A percentile compares a stretch with the other conserved stretches of the same genome.
Conservation (phyloP, 2,329 filamentous ascomycete genomes). For the Curvularia verruculosa region DNA sequence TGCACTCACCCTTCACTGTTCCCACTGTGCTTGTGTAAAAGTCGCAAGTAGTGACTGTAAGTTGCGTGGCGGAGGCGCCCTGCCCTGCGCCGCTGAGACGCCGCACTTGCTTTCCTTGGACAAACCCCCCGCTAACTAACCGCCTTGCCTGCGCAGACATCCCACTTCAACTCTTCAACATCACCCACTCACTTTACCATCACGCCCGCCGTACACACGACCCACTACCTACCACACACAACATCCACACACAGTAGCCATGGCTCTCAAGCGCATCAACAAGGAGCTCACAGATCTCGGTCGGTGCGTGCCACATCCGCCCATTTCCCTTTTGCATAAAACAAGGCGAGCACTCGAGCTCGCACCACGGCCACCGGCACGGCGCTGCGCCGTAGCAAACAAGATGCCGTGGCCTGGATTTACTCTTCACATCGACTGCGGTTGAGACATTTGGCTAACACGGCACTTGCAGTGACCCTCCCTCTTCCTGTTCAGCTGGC, state of each 20-base stretch:
- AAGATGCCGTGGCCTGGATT: constrained; percentile 19
- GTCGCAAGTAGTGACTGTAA: constrained; percentile 27
- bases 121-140: constrained; percentile 38
- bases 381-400: constrained; percentile 39
- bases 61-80: constrained; percentile 31
- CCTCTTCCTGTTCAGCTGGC: constrained; percentile 97
- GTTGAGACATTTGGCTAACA: constrained; percentile 41
- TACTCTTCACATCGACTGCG: constrained; percentile 10
- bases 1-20: constrained; percentile 11
- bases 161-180: constrained; percentile 46
- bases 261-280: constrained; percentile 94
- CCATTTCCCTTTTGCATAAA: constrained; percentile 14
- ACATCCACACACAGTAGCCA: constrained; percentile 49
- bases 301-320: constrained; percentile 64
- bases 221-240: constrained; percentile 21
- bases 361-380: constrained; percentile 47
- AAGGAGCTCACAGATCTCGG: constrained; percentile 91
- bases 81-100: constrained; percentile 43
- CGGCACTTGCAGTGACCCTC: constrained; percentile 75
- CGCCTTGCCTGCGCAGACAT: constrained; percentile 36
- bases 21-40: constrained; percentile 9
- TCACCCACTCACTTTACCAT: constrained; percentile 33
- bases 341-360: constrained; percentile 38
- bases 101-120: constrained; percentile 42
- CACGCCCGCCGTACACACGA: constrained; percentile 16